These are phyloP conservation scores for Boletus reticulatus DNA, from an alignment of 768 basidiomycete species.

Conservation along the genomic window DNA sequence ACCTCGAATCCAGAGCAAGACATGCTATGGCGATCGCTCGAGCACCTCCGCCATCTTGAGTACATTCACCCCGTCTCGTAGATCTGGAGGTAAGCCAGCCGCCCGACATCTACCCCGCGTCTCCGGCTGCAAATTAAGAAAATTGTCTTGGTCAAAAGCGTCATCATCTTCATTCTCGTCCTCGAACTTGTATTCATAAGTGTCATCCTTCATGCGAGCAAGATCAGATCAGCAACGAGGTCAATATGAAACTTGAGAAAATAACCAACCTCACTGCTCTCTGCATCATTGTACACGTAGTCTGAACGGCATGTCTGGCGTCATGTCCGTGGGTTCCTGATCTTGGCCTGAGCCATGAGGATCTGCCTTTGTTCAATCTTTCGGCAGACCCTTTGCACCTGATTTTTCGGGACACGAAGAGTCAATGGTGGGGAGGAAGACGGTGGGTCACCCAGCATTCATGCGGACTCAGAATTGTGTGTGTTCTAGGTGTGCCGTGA, in stretches of 20 bases:
- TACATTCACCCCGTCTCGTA: too few relatives aligned
- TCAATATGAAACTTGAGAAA: slow-evolving; percentile 18
- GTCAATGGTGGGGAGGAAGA: too few relatives aligned
- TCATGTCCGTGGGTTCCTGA: slow-evolving; percentile 77
- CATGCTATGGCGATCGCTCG: too few relatives aligned
- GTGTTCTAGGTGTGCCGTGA: too few relatives aligned
- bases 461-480: too few relatives aligned
- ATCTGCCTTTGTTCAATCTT: slow-evolving; percentile 67
- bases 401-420: too few relatives aligned
- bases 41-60: too few relatives aligned
- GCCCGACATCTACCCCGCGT: slow-evolving; percentile 43
- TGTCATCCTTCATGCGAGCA: slow-evolving; percentile 49
- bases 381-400: slow-evolving; percentile 65
- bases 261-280: slow-evolving; percentile 53
- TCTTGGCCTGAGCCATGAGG: slow-evolving; percentile 69
- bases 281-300: slow-evolving; percentile 74
- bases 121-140: slow-evolving; percentile 39
- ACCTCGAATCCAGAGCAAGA: too few relatives aligned
- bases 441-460: too few relatives aligned
- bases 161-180: slow-evolving; percentile 71
- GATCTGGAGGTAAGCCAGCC: slow-evolving; percentile 43
- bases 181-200: slow-evolving; percentile 63
- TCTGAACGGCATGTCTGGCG: slow-evolving; percentile 70
- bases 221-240: slow-evolving; percentile 19
- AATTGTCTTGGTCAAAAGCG: slow-evolving; percentile 39